Evolutionary conservation across 352 stramenopile species (phyloP), one percentile per base, ranked within the genome.

Genomic region (Globisporangium rhizosaccharum): DNA sequence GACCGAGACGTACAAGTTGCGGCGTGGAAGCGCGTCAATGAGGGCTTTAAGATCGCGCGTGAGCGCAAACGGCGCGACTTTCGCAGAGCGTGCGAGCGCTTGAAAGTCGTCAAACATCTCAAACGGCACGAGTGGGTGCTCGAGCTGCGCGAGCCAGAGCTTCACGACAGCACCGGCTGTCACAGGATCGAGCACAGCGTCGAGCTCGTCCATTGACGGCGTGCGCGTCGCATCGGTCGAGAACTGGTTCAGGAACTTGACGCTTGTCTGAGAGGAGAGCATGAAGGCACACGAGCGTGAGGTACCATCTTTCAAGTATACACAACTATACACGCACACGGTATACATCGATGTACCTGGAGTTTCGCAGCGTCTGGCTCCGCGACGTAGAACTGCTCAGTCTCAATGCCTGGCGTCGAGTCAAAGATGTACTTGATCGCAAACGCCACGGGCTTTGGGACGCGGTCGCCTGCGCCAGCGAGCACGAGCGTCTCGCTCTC

Each of bases 341-440:
- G 46, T 18, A 49, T 49, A 53, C 28, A 47, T 15, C 44, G 30
- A 48, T 61, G 54, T 57, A 85, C 82, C 73, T 85, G 77, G 20
- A 93, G 76, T 23, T 82, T 81, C 0, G 58, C 53, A 9, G 67
- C 26, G 15, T 87, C 68, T 0, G 73, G 62, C 10, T 90, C 78
- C 1, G 65, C 37, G 60, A 89, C 76, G 66, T 93, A 93, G 52
- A 93, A 93, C 18, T 63, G 68, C 36, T 76, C 63, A 0, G 78
- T 93, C 62, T 93, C 83, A 47, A 93, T 90, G 3, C 83, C 83
- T 39, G 83, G 81, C 15, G 72, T 79, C 37, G 81, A 91, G 50
- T 93, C 76, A 56, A 88, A 91, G 46, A 93, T 93, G 60, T 87
- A 93, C 47, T 93, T 79, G 59, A 93, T 87, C 36, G 79, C 76